phyloP scores from a whole-genome alignment of 2,329 filamentous ascomycete genomes.

The Raffaelea ambrosiae region DNA sequence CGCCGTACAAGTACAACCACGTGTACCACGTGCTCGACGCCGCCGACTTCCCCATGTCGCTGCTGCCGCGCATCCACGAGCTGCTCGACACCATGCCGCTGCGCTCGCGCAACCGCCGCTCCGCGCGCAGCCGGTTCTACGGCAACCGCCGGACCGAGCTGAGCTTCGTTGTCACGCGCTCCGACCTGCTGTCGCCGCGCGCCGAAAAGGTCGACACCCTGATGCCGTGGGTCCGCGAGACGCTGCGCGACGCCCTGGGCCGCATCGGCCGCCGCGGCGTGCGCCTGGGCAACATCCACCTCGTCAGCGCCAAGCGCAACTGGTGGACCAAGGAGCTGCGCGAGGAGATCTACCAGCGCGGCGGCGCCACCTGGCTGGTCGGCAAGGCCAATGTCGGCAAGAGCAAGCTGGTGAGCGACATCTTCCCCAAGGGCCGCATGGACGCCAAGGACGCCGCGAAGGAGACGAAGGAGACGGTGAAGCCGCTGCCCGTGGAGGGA shows the following conservation, averaged over 20 bases:
- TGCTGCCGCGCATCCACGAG: constrained; percentile 67
- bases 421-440: constrained; percentile 71
- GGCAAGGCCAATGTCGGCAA: constrained; percentile 99
- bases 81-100: constrained; percentile 64
- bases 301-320: constrained; percentile 73
- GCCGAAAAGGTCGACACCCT: constrained; percentile 77
- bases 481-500: background rate
- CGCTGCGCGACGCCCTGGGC: constrained; percentile 64
- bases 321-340: constrained; percentile 92
- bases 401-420: constrained; percentile 77
- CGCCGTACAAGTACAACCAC: constrained; percentile 83
- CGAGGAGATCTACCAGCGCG: constrained; percentile 74
- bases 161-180: constrained; percentile 84
- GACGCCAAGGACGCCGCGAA: constrained; percentile 15
- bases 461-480: background rate
- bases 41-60: constrained; percentile 91
- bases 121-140: constrained; percentile 56
- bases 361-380: constrained; percentile 88
- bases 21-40: constrained; percentile 94
- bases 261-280: constrained; percentile 52
- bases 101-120: constrained; percentile 72
- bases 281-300: constrained; percentile 80
- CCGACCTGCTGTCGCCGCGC: constrained; percentile 75
- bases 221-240: constrained; percentile 75
- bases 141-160: constrained; percentile 64